phyloP scores from a whole-genome alignment of 2,329 filamentous ascomycete genomes.

The Didymella pomorum region DNA sequence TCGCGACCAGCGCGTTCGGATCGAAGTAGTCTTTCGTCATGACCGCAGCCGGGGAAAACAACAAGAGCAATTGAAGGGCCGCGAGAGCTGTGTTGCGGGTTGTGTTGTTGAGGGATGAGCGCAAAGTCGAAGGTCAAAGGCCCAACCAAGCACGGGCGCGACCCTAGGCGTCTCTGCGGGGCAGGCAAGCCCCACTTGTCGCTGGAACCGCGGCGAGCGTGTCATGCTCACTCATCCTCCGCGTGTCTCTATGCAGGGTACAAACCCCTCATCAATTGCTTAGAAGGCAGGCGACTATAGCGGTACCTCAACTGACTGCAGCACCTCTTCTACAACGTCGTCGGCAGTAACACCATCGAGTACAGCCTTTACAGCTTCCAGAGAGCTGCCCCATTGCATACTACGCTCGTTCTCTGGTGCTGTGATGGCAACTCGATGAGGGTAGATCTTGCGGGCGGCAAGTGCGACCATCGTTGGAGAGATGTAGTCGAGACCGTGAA shows the following conservation, averaged over 20 bases:
- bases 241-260: neutral
- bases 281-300: conserved; percentile 49
- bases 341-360: conserved; percentile 67
- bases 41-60: neutral
- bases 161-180: conserved; percentile 25
- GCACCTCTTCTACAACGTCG: conserved; percentile 65
- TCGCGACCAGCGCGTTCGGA: conserved; percentile 25
- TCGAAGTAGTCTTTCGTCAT: conserved; percentile 39
- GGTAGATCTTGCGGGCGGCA: conserved; percentile 85
- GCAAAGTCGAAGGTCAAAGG: conserved; percentile 12
- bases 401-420: conserved; percentile 78
- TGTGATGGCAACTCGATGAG: conserved; percentile 80
- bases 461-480: conserved; percentile 85
- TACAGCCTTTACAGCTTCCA: conserved; percentile 71
- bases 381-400: conserved; percentile 89
- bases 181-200: conserved; percentile 31
- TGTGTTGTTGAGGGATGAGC: conserved; percentile 8
- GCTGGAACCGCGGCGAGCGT: conserved; percentile 29
- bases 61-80: conserved; percentile 7
- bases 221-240: conserved; percentile 39
- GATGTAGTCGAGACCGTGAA: conserved; percentile 82
- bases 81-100: conserved; percentile 7
- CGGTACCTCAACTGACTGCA: conserved; percentile 65
- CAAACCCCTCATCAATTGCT: neutral
- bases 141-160: conserved; percentile 21